Conservation (phyloP, 2,329 filamentous ascomycete genomes). For the Paracoccidioides brasiliensis region DNA sequence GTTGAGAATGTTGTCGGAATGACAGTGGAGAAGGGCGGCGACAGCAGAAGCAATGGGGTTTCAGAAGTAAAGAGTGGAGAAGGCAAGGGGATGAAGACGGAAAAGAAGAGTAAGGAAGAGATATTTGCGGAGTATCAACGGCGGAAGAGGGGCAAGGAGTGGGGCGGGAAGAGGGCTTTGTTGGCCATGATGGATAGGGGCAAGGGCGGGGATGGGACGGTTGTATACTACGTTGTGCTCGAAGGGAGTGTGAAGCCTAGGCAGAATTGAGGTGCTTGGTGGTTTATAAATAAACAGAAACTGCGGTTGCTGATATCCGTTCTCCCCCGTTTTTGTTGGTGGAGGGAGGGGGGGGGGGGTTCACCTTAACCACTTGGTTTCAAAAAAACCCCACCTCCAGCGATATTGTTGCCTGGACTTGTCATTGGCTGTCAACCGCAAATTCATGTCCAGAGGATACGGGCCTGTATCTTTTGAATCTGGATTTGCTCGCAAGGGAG, state of each 20-base stretch:
- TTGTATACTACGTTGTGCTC: slow-evolving; percentile 53
- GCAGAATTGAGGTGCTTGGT: slow-evolving; percentile 39
- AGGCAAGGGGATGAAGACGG: slow-evolving; percentile 9
- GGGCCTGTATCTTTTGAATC: too few species aligned
- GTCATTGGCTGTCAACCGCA: too few species aligned
- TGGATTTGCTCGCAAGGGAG: too few species aligned
- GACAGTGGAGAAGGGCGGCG: slow-evolving; percentile 3
- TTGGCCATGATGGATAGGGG: slow-evolving; percentile 43
- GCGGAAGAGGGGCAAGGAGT: slow-evolving; percentile 22
- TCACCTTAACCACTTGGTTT: too few species aligned
- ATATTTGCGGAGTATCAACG: slow-evolving; percentile 21
- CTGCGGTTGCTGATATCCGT: too few species aligned
- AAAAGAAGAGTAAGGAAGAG: slow-evolving; percentile 16
- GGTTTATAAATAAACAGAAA: background rate
- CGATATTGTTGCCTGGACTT: too few species aligned
- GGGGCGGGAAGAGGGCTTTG: slow-evolving; percentile 42
- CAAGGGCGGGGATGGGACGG: slow-evolving; percentile 44
- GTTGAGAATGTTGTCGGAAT: background rate
- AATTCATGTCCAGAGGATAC: too few species aligned
- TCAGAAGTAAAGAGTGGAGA: background rate
- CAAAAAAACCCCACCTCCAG: too few species aligned
- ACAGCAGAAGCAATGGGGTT: slow-evolving; percentile 1
- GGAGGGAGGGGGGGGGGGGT: too few species aligned
- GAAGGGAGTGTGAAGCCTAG: slow-evolving; percentile 52
- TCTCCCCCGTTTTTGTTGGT: background rate